Evolutionary conservation across 2,329 filamentous ascomycete species (phyloP).

Genomic region (Phoma herbarum): DNA sequence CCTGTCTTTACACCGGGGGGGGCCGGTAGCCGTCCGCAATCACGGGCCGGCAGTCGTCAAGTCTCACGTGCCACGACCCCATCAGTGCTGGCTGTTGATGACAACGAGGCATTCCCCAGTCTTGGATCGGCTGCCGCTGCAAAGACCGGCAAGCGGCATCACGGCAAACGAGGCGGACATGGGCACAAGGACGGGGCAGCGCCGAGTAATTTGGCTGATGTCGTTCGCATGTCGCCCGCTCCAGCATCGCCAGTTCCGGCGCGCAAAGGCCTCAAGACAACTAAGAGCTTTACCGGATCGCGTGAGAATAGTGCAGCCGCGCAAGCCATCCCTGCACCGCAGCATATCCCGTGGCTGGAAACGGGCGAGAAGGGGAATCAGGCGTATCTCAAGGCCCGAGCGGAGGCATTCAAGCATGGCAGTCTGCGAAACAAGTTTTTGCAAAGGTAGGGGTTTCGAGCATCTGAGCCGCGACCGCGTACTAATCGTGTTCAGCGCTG

Average conservation of each 20-base stretch:
- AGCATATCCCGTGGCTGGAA: slow-evolving; percentile 95
- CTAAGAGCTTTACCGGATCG: slow-evolving; percentile 71
- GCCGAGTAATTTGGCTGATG: slow-evolving; percentile 86
- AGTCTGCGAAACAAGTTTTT: slow-evolving; percentile 96
- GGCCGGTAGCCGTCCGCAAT: slow-evolving; percentile 71
- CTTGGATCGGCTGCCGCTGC: slow-evolving; percentile 76
- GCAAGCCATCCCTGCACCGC: slow-evolving; percentile 83
- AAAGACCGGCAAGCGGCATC: slow-evolving; percentile 88
- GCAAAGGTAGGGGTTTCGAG: slow-evolving; percentile 72
- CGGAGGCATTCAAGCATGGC: slow-evolving; percentile 96
- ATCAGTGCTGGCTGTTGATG: slow-evolving; percentile 81
- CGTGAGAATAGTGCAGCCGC: slow-evolving; percentile 83
- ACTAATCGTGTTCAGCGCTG: slow-evolving; percentile 69
- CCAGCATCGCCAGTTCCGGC: slow-evolving; percentile 69
- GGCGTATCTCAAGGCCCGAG: slow-evolving; percentile 91
- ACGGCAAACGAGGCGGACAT: slow-evolving; percentile 88
- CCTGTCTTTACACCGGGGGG: slow-evolving; percentile 64
- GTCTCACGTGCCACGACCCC: slow-evolving; percentile 70
- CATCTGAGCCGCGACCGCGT: not conserved
- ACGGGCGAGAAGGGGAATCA: slow-evolving; percentile 91
- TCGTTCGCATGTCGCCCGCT: slow-evolving; percentile 93
- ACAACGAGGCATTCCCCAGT: slow-evolving; percentile 93
- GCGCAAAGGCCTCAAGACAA: slow-evolving; percentile 68
- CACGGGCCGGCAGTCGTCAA: slow-evolving; percentile 84
- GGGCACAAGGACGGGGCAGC: slow-evolving; percentile 63